Base-by-base conservation (phyloP, 805 yeast genomes). In the Ogataea paradorogensis region DNA sequence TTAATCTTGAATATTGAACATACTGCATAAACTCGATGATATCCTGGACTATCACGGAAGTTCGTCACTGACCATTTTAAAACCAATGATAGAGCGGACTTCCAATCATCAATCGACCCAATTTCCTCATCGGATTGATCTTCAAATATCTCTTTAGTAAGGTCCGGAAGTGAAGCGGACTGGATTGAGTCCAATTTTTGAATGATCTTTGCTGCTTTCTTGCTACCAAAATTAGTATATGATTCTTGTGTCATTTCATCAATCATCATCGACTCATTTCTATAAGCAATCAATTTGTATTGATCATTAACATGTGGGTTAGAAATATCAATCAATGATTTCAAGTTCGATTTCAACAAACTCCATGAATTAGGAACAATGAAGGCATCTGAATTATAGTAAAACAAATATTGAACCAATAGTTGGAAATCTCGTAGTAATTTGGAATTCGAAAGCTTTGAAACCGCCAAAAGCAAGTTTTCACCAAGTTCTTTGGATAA, bases 181-280 rank as follows among this genome's bases (percentile, higher is more conserved):
- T 42, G 29, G 16, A 55, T 51, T 20, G 50, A 42, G 45, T 66
- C 67, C 10, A 71, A 50, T 24, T 46, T 48, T 13, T 42, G 42
- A 26, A 64, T 43, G 1, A 62, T 33, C 3, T 41, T 41, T 4
- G 50, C 47, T 7, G 51, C 42, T 25, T 47, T 47, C 24, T 53
- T 41, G 35, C 40, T 34, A 13, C 47, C 35, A 13, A 41, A 45
- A 16, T 33, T 40, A 9, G 44, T 30, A 31, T 43, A 51, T 4
- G 33, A 34, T 22, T 40, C 47, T 14, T 35, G 41, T 3, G 38
- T 28, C n/a, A 42, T 40, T 31, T 61, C 63, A 52, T 76, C 78
- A 32, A 79, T 66, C 71, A 80, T 78, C 37, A 84, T 63, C 2
- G 88, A 81, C 61, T 83, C 88, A 56, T 84, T 84, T 53, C 90